Evolutionary conservation across 2,329 filamentous ascomycete genomes (phyloP).

Genomic region (Cladosporium sp.): DNA sequence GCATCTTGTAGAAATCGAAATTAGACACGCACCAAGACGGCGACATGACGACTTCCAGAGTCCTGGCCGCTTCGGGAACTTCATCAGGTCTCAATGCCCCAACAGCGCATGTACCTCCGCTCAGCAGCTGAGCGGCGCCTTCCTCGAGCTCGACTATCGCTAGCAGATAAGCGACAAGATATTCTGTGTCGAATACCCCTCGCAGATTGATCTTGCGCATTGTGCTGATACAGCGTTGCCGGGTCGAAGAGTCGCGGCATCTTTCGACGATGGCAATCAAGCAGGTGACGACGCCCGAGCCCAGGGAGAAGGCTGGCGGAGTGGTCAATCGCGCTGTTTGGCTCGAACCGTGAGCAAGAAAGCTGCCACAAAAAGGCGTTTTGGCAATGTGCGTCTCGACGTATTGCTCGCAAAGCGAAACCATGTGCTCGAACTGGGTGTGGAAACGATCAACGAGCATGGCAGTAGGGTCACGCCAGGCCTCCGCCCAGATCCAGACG

Average conservation of each 20-base stretch:
- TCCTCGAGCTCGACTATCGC: neutral
- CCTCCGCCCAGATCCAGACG: constrained; percentile 5
- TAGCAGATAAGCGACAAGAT: constrained; percentile 1
- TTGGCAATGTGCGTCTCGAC: constrained; percentile 1
- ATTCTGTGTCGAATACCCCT: constrained; percentile 11
- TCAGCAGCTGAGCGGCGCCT: too few species aligned
- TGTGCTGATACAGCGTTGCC: constrained; percentile 9
- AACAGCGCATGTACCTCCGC: too few species aligned
- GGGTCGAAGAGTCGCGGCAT: constrained; percentile 11
- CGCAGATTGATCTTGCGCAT: constrained; percentile 7
- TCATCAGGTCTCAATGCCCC: too few species aligned
- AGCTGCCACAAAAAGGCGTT: neutral
- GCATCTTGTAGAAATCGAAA: neutral
- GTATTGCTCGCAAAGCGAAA: constrained; percentile 8
- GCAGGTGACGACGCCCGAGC: constrained; percentile 3
- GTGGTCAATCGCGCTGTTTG: neutral
- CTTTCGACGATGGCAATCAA: constrained; percentile 9
- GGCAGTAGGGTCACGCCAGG: constrained; percentile 9
- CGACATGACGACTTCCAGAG: neutral
- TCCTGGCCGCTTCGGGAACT: neutral
- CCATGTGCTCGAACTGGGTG: constrained; percentile 9
- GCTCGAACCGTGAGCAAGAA: neutral
- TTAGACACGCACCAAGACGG: neutral
- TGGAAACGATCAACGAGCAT: constrained; percentile 11
- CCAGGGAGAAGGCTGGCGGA: constrained; percentile 4